A percentile compares a stretch with the other conserved stretches of the same genome.
Evolutionary conservation across 306 rosid genomes (phyloP).

Genomic region (Cucumis melo): DNA sequence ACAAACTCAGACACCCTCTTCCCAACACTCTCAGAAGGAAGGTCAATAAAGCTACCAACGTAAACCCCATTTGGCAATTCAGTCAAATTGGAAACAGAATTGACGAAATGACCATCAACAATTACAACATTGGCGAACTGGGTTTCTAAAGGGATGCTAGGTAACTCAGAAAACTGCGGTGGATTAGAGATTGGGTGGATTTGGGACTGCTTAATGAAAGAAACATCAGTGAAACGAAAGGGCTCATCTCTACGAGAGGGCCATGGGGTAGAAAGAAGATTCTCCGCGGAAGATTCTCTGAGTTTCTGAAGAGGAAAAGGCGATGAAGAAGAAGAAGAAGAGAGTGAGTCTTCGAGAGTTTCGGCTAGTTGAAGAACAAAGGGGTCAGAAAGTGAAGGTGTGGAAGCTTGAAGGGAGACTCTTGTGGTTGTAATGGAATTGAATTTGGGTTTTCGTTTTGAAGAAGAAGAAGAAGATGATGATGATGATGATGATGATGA

Average conservation of each 20-base stretch:
- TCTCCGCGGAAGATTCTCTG: constrained; percentile 37
- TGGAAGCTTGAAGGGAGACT: constrained; percentile 22
- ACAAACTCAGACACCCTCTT: constrained; percentile 34
- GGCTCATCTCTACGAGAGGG: constrained; percentile 84
- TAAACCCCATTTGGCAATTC: constrained; percentile 44
- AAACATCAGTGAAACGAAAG: constrained; percentile 75
- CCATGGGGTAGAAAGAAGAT: constrained; percentile 80
- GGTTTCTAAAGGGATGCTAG: background rate
- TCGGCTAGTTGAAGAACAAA: constrained; percentile 85
- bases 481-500: background rate
- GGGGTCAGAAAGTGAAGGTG: constrained; percentile 45
- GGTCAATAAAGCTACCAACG: constrained; percentile 40
- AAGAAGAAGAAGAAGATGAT: background rate
- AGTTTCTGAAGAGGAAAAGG: constrained; percentile 55
- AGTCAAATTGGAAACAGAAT: constrained; percentile 14
- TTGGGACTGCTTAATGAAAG: constrained; percentile 52
- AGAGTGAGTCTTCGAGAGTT: constrained; percentile 61
- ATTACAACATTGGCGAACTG: constrained; percentile 32
- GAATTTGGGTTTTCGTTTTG: constrained; percentile 9
- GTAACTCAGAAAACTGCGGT: constrained; percentile 5
- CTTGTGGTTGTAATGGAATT: constrained; percentile 13
- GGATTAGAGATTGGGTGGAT: constrained; percentile 45
- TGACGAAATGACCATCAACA: constrained; percentile 36
- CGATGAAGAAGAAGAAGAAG: constrained; percentile 16
- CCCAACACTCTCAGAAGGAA: constrained; percentile 17